A percentile compares a stretch with the other conserved stretches of the same genome.
phyloP scores from a whole-genome alignment of 768 basidiomycete species.

The Pulveroboletus sp. region DNA sequence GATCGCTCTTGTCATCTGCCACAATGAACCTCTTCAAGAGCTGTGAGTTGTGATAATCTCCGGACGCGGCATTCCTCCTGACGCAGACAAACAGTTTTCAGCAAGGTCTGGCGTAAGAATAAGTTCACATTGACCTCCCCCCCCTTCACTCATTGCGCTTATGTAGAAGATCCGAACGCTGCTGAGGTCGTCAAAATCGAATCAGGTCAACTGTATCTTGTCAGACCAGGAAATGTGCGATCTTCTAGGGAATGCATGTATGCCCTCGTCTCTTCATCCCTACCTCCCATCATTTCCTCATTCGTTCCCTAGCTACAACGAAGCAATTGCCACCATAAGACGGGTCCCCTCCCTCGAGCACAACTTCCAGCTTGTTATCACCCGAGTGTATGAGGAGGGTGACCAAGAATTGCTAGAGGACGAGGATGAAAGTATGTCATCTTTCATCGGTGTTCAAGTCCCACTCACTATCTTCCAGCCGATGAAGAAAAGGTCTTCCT shows the following conservation, averaged over 20 bases:
- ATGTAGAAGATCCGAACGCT: constrained; percentile 85
- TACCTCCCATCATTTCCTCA: neutral
- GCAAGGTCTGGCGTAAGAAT: constrained; percentile 91
- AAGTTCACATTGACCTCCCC: constrained; percentile 12
- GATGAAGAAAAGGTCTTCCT: constrained; percentile 93
- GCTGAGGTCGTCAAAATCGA: constrained; percentile 94
- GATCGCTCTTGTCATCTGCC: constrained; percentile 21
- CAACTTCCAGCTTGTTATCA: constrained; percentile 89
- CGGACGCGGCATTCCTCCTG: constrained; percentile 13
- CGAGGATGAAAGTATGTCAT: constrained; percentile 74
- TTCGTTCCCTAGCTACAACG: constrained; percentile 68
- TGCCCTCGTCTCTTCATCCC: constrained; percentile 25
- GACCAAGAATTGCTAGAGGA: constrained; percentile 94
- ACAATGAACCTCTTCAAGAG: constrained; percentile 84
- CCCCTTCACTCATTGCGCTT: constrained; percentile 24
- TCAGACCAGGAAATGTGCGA: constrained; percentile 87
- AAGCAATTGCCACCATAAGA: constrained; percentile 92
- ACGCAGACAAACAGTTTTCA: constrained; percentile 55
- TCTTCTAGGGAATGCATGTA: constrained; percentile 97
- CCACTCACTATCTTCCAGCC: constrained; percentile 44
- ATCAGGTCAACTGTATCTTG: constrained; percentile 85
- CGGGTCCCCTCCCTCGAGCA: constrained; percentile 72
- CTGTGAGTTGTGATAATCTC: constrained; percentile 44
- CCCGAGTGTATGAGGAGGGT: constrained; percentile 95
- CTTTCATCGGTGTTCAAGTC: neutral